Evolutionary conservation across 2,329 filamentous ascomycete species (phyloP).

Genomic region (Metarhizium sp.): DNA sequence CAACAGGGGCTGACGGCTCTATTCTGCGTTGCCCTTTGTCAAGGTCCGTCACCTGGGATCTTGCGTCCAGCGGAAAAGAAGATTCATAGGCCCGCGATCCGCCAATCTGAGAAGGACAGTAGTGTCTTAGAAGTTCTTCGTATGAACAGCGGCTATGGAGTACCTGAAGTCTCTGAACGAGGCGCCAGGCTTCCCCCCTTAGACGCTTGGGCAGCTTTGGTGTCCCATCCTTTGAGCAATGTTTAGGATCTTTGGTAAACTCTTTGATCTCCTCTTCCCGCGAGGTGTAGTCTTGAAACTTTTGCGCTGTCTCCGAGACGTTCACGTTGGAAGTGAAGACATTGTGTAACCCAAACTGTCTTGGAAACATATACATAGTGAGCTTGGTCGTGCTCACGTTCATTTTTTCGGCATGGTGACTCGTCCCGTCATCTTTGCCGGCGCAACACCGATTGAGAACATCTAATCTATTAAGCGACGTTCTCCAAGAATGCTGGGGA

Average conservation of each 20-base stretch:
- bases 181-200: slow-evolving; percentile 45
- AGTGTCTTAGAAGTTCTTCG: slow-evolving; percentile 64
- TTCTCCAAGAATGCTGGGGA: no score
- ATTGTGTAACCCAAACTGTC: slow-evolving; percentile 84
- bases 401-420: slow-evolving; percentile 1
- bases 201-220: slow-evolving; percentile 55
- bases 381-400: slow-evolving; percentile 54
- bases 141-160: slow-evolving; percentile 72
- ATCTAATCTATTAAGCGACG: slow-evolving; percentile 41
- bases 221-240: slow-evolving; percentile 5
- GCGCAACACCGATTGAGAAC: slow-evolving; percentile 62
- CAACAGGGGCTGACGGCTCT: background rate
- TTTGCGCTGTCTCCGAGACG: slow-evolving; percentile 55
- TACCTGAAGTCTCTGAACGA: slow-evolving; percentile 61
- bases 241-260: slow-evolving; percentile 11
- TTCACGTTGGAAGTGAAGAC: slow-evolving; percentile 71
- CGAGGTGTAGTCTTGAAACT: slow-evolving; percentile 75
- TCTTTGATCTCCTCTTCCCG: slow-evolving; percentile 70
- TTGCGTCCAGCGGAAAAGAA: background rate
- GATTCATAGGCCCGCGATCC: background rate
- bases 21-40: background rate
- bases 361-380: slow-evolving; percentile 89
- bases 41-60: background rate
- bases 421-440: background rate
- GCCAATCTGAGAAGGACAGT: slow-evolving; percentile 54